Percentiles rank a stretch among this genome's conserved stretches.
Evolutionary conservation across 2,329 filamentous ascomycete genomes (phyloP).

Genomic region (Aureobasidium vineae): DNA sequence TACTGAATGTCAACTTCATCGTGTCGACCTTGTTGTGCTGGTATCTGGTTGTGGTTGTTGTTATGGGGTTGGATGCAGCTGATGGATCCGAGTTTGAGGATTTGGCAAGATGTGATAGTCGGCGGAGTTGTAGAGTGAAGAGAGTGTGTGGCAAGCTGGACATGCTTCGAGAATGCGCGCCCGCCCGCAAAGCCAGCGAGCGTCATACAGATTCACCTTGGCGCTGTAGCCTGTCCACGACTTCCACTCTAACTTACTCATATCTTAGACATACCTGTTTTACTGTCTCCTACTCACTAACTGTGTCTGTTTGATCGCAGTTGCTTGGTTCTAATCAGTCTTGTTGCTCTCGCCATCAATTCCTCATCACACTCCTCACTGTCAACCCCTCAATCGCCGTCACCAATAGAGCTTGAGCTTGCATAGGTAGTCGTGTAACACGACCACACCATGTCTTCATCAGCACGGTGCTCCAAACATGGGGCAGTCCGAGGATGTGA

Average conservation of each 20-base stretch:
- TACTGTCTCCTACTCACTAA: not conserved
- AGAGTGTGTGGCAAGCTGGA: constrained; percentile 19
- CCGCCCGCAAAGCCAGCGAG: constrained; percentile 5
- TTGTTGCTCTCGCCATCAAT: not conserved
- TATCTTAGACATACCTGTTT: not conserved
- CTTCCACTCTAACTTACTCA: not conserved
- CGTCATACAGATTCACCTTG: constrained; percentile 21
- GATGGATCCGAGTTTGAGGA: not conserved
- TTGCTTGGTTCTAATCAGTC: not conserved
- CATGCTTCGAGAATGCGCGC: constrained; percentile 16
- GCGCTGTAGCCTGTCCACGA: not conserved
- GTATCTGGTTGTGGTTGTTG: not conserved
- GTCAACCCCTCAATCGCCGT: not conserved
- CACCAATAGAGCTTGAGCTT: not conserved
- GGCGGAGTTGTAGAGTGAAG: constrained; percentile 3
- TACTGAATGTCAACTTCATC: constrained; percentile 73
- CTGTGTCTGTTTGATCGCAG: no score
- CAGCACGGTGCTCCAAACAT: not conserved
- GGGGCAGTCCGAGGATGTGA: not conserved
- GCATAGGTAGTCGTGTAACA: not conserved
- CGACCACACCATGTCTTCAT: not conserved
- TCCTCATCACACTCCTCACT: not conserved
- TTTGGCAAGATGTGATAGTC: not conserved
- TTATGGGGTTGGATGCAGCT: not conserved
- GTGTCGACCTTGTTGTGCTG: constrained; percentile 1